Evolutionary conservation across 2,329 filamentous ascomycete species (phyloP), one percentile per base, ranked within the genome.

Genomic region (Aspergillus aculeatinus): DNA sequence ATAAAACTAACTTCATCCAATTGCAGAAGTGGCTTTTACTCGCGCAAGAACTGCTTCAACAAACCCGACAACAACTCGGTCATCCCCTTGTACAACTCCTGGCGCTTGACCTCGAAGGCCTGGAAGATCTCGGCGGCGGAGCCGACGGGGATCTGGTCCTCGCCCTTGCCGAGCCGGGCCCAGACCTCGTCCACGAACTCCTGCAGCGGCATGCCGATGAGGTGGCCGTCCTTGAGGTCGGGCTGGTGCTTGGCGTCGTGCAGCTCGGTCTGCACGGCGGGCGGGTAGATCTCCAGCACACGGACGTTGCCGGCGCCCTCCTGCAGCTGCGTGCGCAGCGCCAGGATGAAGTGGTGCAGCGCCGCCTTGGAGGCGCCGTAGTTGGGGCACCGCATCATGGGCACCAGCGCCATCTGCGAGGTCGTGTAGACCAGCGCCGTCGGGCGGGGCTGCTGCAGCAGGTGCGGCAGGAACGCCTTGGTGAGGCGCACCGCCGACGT

Each of bases 311-410:
- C 76, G 1, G 65, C 63, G 0, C 64, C 66, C 12, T 60, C 63
- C 49, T 76, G 76, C 35, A 86, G 64, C 67, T 85, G 82, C 61
- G 81, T 77, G 1, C 83, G 78, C 35, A 85, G 73, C 5, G 75
- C 76, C 5, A 85, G 74, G 23, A 85, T 76, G 70, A 81, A 83
- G 62, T 83, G 80, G 63, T 85, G 82, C 51, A 85, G 68, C 0
- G 83, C 83, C 0, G 83, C 83, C 69, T 85, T 85, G 42, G 79
- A 78, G 1, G 83, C 82, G 61, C 80, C 83, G 70, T 85, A 85
- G 66, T 83, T 83, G 0, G 78, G 74, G 25, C 78, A 80, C 19
- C 76, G 73, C 7, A 77, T 65, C 33, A 82, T 74, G 0, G 83
- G 83, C 3, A 83, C 73, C 2, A 85, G 68, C 0, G 79, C 82